Evolutionary conservation across 768 basidiomycete genomes (phyloP).

Genomic region (Agaricus subrufescens): DNA sequence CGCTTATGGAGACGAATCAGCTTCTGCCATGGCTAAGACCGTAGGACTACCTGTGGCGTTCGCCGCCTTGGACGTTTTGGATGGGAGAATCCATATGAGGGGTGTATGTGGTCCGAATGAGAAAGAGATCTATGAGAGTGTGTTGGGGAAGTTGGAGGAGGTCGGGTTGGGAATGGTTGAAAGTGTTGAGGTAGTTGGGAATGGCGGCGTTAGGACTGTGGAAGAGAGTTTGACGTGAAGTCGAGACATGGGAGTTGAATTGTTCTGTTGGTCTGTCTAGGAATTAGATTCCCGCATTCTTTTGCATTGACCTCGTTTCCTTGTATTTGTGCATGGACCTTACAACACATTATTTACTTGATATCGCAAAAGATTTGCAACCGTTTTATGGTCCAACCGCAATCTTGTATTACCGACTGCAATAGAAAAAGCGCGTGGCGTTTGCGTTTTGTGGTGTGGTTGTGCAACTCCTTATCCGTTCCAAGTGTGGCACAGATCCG

Average conservation of each 20-base stretch:
- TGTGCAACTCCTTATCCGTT: no score
- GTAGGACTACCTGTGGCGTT: slow-evolving; percentile 88
- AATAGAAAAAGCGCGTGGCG: no score
- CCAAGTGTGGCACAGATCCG: no score
- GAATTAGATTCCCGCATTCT: no score
- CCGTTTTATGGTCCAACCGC: no score
- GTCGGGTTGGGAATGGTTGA: slow-evolving; percentile 47
- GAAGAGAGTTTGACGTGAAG: slow-evolving; percentile 3
- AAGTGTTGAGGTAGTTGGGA: slow-evolving; percentile 7
- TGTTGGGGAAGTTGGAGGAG: slow-evolving; percentile 58
- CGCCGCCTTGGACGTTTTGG: slow-evolving; percentile 67
- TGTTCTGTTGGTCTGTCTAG: no score
- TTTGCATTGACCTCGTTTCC: no score
- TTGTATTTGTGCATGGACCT: no score
- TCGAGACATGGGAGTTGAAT: not conserved
- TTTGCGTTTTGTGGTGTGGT: no score
- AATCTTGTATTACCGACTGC: no score
- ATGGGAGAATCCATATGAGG: slow-evolving; percentile 44
- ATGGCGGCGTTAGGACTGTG: slow-evolving; percentile 4
- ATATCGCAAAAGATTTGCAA: no score
- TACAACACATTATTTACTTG: no score
- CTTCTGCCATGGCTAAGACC: slow-evolving; percentile 86
- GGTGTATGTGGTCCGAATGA: slow-evolving; percentile 72
- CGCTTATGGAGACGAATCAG: slow-evolving; percentile 43
- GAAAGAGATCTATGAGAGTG: slow-evolving; percentile 49